A percentile compares a stretch with the other conserved stretches of the same genome.
These are phyloP conservation scores for Neonectria hederae DNA, from an alignment of 2,329 filamentous ascomycete genomes.

Conservation along the genomic window DNA sequence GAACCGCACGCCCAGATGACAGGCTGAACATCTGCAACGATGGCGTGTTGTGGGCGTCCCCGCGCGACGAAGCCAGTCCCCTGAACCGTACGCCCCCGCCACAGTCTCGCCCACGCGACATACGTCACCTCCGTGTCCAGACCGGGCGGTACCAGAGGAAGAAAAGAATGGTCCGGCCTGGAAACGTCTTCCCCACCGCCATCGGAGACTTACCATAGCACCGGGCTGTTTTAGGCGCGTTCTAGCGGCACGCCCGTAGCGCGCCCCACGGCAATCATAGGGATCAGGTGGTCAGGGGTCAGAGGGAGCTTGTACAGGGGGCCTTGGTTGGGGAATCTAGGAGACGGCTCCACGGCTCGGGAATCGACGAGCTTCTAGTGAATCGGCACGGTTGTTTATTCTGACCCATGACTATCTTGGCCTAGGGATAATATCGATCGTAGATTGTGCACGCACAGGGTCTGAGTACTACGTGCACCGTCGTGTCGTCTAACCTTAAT, in stretches of 20 bases:
- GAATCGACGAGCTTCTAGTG: neutral
- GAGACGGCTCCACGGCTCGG: neutral
- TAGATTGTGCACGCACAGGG: neutral
- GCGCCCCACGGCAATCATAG: neutral
- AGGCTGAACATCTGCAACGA: too few species aligned
- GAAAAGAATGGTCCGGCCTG: neutral
- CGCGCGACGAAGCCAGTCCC: neutral
- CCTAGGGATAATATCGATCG: neutral
- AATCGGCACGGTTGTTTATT: neutral
- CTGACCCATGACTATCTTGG: neutral
- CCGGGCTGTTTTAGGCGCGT: conserved; percentile 15
- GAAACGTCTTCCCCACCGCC: neutral
- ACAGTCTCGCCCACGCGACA: too few species aligned
- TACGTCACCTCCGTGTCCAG: neutral
- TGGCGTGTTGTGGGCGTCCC: too few species aligned
- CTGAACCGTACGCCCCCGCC: neutral
- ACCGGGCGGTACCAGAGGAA: neutral
- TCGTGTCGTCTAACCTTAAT: conserved; percentile 8
- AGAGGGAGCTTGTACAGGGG: too few species aligned
- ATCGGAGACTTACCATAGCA: conserved; percentile 12
- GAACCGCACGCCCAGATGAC: too few species aligned
- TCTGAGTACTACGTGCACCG: too few species aligned
- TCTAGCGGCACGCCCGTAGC: conserved; percentile 6
- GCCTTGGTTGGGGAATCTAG: too few species aligned
- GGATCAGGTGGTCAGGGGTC: neutral